Conservation (phyloP, 257 asterid genomes). For the Osmanthus fragrans region DNA sequence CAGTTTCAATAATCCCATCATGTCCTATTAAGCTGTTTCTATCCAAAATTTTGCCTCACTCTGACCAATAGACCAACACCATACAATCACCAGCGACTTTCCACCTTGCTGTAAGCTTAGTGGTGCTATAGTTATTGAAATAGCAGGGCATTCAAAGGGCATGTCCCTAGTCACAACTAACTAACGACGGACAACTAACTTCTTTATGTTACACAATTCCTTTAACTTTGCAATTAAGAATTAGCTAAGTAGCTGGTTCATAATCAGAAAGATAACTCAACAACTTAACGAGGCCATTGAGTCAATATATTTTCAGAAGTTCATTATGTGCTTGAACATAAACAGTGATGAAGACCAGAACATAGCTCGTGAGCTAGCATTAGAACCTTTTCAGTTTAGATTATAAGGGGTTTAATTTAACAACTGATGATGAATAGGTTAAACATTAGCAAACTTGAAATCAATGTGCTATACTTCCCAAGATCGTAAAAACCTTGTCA, state of each 20-base stretch:
- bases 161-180: background rate
- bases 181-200: background rate
- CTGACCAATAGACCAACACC: background rate
- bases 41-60: background rate
- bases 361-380: background rate
- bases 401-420: background rate
- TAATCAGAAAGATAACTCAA: background rate
- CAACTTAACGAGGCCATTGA: background rate
- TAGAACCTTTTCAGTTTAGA: background rate
- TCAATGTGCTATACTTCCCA: background rate
- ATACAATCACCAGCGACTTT: background rate
- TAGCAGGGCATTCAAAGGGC: background rate
- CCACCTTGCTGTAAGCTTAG: background rate
- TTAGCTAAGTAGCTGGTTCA: background rate
- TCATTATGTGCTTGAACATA: background rate
- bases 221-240: background rate
- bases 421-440: background rate
- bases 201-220: background rate
- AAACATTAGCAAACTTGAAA: background rate
- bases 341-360: background rate
- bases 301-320: background rate
- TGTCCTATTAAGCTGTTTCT: background rate
- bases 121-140: background rate
- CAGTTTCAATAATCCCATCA: background rate
- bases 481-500: background rate